Base-by-base conservation (phyloP, 768 basidiomycete species). In the Termitomyces bulborhizus region DNA sequence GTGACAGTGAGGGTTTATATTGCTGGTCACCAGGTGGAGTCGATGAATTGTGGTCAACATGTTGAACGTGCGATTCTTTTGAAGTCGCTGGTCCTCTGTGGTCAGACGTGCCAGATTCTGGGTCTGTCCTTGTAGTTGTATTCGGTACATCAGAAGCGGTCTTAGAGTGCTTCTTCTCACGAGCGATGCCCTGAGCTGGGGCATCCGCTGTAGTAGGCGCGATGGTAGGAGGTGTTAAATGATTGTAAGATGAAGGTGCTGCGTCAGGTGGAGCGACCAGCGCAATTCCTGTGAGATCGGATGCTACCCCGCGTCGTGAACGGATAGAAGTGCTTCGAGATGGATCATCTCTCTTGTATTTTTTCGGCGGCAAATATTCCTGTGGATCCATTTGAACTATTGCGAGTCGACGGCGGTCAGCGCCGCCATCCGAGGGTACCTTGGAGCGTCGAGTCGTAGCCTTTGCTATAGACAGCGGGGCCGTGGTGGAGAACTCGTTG, bases 201-300 rank as follows among this genome's bases (percentile, higher is more conserved):
- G 43, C 12, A 62, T 66, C 63, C 59, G 55, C 63, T 29, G 64
- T 62, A 40, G 72, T 61, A 57, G 83, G 81, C 12, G 78, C 76
- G 29, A 78, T 72, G 21, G 75, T 66, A 13, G 82, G 79, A 13
- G 82, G 79, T 4, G 79, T 73, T 45, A 84, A 71, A 52, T 78
- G 76, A 29, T 80, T 73, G 62, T 84, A 82, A 13, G 76, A 69
- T 45, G 66, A 71, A 15, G 77, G 76, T 8, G 82, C 76, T 59
- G 82, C 83, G 67, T 88, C 88, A 39, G 86, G 85, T 48, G 86
- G 88, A 51, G 85, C 84, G 57, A 89, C 83, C 59, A 90, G 74
- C 51, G 86, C 83, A 26, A 89, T 74, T 51, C 81, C 80, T 9
- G 71, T 67, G 11, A 80, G 62, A 60, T 69, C 71, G 37, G 73